phyloP scores from a whole-genome alignment of 1,284 basidiomycete species.

The Meripilus lineatus region DNA sequence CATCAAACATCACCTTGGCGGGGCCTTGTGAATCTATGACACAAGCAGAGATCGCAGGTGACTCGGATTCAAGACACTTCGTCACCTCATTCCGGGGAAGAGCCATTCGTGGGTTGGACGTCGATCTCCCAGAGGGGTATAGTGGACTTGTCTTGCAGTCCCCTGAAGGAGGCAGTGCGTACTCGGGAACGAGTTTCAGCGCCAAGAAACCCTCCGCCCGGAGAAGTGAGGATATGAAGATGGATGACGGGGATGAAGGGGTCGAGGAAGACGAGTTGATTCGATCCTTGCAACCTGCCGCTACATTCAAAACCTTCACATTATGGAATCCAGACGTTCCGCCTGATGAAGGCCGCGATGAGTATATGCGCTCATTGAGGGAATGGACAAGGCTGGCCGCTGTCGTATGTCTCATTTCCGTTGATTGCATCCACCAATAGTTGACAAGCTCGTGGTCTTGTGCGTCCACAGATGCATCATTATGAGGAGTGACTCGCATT shows the following conservation, averaged over 20 bases:
- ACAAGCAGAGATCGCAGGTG: constrained; percentile 11
- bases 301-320: constrained; percentile 56
- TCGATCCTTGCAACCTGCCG: constrained; percentile 39
- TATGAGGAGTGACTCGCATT: constrained; percentile 9
- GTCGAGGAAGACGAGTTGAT: constrained; percentile 22
- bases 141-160: constrained; percentile 53
- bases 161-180: constrained; percentile 17
- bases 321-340: constrained; percentile 72
- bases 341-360: constrained; percentile 61
- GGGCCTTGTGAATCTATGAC: no score
- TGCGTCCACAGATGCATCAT: constrained; percentile 10
- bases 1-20: constrained; percentile 2
- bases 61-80: constrained; percentile 33
- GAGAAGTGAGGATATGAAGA: constrained; percentile 10
- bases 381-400: constrained; percentile 63
- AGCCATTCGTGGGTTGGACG: constrained; percentile 56
- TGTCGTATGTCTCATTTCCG: constrained; percentile 40
- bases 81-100: constrained; percentile 70
- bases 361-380: constrained; percentile 57
- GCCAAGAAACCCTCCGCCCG: constrained; percentile 10
- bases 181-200: constrained; percentile 7
- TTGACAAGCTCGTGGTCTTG: background rate
- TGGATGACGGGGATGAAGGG: constrained; percentile 10
- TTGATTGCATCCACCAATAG: background rate
- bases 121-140: constrained; percentile 63